Evolutionary conservation across 179 eudicot species (phyloP).

Genomic region (Monotropa hypopitys): DNA sequence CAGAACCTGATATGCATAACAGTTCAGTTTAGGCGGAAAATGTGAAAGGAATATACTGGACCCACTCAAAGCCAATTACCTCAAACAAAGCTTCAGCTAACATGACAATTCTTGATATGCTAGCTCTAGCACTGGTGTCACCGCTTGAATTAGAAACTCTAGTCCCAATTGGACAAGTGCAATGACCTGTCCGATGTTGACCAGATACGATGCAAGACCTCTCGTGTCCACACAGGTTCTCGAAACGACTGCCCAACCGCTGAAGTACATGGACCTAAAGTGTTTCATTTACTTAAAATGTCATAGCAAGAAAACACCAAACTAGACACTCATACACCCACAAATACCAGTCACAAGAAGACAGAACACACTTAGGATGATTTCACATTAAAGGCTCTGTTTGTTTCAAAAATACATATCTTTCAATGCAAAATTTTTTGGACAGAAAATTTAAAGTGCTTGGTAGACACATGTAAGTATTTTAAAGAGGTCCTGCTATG

Average conservation of each 20-base stretch:
- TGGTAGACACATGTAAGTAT: background rate
- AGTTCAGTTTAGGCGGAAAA: constrained; percentile 25
- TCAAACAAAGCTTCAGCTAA: constrained; percentile 97
- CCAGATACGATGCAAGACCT: constrained; percentile 87
- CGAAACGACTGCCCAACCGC: constrained; percentile 86
- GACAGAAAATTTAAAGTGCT: background rate
- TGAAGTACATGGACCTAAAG: constrained; percentile 88
- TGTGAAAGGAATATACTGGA: background rate
- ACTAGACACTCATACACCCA: background rate
- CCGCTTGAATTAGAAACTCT: constrained; percentile 50
- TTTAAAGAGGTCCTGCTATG: background rate
- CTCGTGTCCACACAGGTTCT: constrained; percentile 77
- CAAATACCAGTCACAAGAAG: background rate
- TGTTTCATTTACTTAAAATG: background rate
- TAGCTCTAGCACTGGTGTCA: constrained; percentile 69
- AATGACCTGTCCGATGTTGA: constrained; percentile 80
- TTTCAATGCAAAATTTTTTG: background rate
- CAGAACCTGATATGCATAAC: constrained; percentile 58
- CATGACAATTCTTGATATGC: constrained; percentile 97
- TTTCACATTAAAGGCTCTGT: background rate
- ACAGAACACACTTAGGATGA: background rate
- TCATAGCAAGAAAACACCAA: background rate
- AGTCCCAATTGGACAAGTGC: constrained; percentile 48
- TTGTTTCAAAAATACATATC: background rate
- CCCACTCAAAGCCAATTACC: constrained; percentile 33